Conservation (phyloP, 176 grass and related monocot species). For the Carex myosuroides region DNA sequence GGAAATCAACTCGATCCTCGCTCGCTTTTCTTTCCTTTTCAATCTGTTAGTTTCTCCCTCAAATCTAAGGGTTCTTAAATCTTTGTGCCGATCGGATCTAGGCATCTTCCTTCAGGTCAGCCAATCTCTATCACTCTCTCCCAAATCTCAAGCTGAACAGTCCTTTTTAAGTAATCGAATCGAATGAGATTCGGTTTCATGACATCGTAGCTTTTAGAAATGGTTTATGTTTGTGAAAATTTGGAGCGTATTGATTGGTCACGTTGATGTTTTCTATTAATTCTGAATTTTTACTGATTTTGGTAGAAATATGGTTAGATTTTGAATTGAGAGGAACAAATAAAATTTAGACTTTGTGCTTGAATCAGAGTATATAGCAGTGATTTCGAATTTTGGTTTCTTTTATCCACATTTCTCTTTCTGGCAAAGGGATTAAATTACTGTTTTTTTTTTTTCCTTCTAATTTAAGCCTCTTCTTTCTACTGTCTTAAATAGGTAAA, state of each 20-base stretch:
- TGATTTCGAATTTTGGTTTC: background rate
- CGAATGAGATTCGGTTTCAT: background rate
- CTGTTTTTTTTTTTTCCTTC: background rate
- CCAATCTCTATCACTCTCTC: background rate
- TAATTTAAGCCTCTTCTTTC: background rate
- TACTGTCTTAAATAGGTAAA: background rate
- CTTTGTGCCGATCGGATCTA: background rate
- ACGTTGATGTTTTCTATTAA: background rate
- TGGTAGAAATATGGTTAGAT: background rate
- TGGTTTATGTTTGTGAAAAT: background rate
- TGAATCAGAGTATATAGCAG: background rate
- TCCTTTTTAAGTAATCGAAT: background rate
- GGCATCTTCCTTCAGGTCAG: conserved; percentile 19
- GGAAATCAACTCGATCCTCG: background rate
- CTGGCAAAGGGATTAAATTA: background rate
- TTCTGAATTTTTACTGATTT: background rate
- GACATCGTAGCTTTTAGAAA: background rate
- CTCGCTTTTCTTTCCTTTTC: background rate
- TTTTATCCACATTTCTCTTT: background rate
- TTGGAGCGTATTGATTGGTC: background rate
- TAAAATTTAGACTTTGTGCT: background rate
- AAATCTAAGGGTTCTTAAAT: conserved; percentile 25
- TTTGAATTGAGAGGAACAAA: background rate
- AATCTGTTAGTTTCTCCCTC: background rate
- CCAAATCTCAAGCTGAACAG: background rate